These are phyloP conservation scores for Fragosphaeria purpurea DNA, from an alignment of 2,329 filamentous ascomycete species.

Conservation along the genomic window DNA sequence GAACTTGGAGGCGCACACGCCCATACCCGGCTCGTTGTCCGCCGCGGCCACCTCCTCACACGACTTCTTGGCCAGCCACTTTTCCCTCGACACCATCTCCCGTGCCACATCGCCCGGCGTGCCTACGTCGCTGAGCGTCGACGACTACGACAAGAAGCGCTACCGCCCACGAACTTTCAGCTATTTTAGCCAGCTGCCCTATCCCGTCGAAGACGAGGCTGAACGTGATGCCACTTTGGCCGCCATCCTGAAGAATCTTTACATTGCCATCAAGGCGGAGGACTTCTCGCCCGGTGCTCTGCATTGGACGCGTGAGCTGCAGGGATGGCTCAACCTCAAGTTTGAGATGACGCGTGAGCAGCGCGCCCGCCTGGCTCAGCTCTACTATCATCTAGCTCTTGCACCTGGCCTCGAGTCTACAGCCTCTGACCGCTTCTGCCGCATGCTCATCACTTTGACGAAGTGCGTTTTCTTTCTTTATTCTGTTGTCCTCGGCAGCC, in stretches of 20 bases:
- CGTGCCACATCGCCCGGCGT: constrained; percentile 75
- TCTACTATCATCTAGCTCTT: constrained; percentile 90
- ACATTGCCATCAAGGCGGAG: constrained; percentile 81
- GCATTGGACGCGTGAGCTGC: constrained; percentile 94
- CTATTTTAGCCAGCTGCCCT: constrained; percentile 85
- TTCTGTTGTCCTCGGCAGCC: constrained; percentile 1
- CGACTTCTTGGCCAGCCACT: constrained; percentile 28
- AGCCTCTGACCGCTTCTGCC: constrained; percentile 81
- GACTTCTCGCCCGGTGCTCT: constrained; percentile 90
- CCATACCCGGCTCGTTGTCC: constrained; percentile 24
- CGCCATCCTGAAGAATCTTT: constrained; percentile 87
- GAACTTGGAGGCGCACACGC: constrained; percentile 14
- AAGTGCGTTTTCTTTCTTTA: constrained; percentile 46
- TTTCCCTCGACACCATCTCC: constrained; percentile 59
- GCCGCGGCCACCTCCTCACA: constrained; percentile 25
- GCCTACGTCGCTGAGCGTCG: constrained; percentile 37
- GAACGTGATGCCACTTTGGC: constrained; percentile 70
- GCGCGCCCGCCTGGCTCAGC: constrained; percentile 70
- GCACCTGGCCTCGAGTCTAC: constrained; percentile 78
- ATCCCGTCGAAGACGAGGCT: constrained; percentile 69
- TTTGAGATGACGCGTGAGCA: constrained; percentile 87
- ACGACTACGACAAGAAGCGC: constrained; percentile 48
- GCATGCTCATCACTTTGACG: constrained; percentile 94
- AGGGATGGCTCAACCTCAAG: constrained; percentile 91
- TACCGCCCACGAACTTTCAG: constrained; percentile 86